Conservation (phyloP, 148 eudicot genomes). For the Hydrangea macrophylla region DNA sequence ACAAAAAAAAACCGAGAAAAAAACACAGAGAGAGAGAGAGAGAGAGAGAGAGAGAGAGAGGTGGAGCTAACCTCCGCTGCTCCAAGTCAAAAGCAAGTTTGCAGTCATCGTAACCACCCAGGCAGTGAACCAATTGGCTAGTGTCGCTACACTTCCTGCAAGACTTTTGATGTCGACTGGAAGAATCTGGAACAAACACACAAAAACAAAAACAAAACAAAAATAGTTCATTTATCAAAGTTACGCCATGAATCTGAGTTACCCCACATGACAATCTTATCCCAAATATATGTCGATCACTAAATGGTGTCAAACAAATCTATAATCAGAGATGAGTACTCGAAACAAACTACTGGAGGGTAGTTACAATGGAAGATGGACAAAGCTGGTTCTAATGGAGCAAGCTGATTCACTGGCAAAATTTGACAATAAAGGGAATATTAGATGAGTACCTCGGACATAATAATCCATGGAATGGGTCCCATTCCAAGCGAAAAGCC, state of each 20-base stretch:
- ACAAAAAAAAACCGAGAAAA: background rate
- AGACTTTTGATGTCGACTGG: conserved; percentile 64
- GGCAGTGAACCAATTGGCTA: conserved; percentile 63
- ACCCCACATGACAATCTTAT: no score
- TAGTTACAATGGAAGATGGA: background rate
- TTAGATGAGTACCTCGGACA: conserved; percentile 75
- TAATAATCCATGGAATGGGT: conserved; percentile 92
- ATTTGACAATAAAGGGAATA: background rate
- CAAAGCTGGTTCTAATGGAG: background rate
- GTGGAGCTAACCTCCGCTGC: conserved; percentile 83
- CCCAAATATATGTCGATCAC: no score
- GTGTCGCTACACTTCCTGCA: conserved; percentile 80
- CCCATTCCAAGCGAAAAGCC: conserved; percentile 91
- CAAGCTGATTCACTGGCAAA: background rate
- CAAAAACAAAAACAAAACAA: no score
- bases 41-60: conserved; percentile 4
- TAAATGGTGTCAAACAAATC: no score
- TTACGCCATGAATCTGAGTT: no score
- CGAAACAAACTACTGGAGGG: background rate
- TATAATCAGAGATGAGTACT: background rate
- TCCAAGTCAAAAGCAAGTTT: conserved; percentile 66
- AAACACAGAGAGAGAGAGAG: background rate
- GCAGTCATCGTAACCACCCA: conserved; percentile 73
- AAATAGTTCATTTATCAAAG: no score
- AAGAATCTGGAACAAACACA: background rate